These are phyloP conservation scores for Barbarea vulgaris DNA, from an alignment of 345 rosid species.

Conservation along the genomic window DNA sequence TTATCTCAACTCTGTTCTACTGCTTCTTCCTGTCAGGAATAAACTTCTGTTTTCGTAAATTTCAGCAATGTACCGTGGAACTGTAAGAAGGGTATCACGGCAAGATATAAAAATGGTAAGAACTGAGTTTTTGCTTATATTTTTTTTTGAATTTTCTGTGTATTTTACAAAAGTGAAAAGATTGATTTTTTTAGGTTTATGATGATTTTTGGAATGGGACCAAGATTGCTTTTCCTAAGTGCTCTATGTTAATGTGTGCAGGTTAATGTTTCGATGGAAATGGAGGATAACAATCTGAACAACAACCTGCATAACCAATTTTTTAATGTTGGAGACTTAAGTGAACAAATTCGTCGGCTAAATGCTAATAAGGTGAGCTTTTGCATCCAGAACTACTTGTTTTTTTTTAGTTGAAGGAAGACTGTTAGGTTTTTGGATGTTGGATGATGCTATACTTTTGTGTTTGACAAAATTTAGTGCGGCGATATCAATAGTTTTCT, in stretches of 20 bases:
- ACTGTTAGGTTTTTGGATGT: neutral
- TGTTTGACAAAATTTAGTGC: neutral
- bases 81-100: constrained; percentile 32
- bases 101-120: constrained; percentile 31
- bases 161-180: neutral
- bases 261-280: constrained; percentile 60
- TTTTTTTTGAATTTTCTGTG: neutral
- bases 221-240: neutral
- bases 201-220: neutral
- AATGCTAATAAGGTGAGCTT: constrained; percentile 69
- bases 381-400: neutral
- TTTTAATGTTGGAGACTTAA: constrained; percentile 66
- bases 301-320: constrained; percentile 43
- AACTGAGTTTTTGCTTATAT: neutral
- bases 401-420: neutral
- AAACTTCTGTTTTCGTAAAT: constrained; percentile 13
- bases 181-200: neutral
- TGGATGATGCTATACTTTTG: neutral
- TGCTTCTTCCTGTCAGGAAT: constrained; percentile 10
- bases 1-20: neutral
- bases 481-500: neutral
- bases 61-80: constrained; percentile 37
- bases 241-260: constrained; percentile 41
- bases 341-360: constrained; percentile 69
- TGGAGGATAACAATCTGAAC: constrained; percentile 55